Base-by-base conservation (phyloP, 2,329 filamentous ascomycete genomes). In the Fusarium nelsonii region DNA sequence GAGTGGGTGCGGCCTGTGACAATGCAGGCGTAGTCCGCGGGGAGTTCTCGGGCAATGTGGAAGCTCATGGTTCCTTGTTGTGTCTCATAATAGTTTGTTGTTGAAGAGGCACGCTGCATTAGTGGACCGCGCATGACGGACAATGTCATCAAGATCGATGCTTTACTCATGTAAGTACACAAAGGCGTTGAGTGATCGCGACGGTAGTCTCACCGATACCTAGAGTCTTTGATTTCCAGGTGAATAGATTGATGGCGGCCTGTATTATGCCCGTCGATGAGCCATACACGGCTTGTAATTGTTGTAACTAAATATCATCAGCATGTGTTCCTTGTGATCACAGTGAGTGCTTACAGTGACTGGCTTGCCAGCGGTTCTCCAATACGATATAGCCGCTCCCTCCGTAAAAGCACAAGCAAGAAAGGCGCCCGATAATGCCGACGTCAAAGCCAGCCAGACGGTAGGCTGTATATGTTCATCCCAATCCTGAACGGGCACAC, bases 381-480 rank as follows among this genome's bases (percentile, higher is more conserved):
- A 72, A 8, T 70, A 72, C 2, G 69, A 72, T 10, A 72, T 72
- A 0, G 69, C 69, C 1, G 69, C 69, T 3, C 62, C 69, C 8
- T 72, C 69, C 3, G 66, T 58, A 10, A 72, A 72, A 2, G 69
- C 69, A 11, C 46, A 56, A 5, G 69, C 69, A 48, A 72, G 56
- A 23, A 72, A 70, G 0, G 66, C 69, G 4, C 69, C 69, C 1
- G 69, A 51, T 15, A 72, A 28, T 0, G 69, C 69, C 10, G 69
- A 72, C 4, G 69, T 68, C 63, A 72, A 60, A 2, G 69, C 66
- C 1, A 72, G 44, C 69, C 69, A 72, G 5, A 72, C 69, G 0
- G 69, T 72, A 4, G 69, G 69, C 16, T 72, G 69, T 15, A 72
- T 64, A 2, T 34, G 41, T 18, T 70, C 39, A 30, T 72, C 58